Evolutionary conservation across 2,329 filamentous ascomycete genomes (phyloP).

Genomic region (Fusarium secorum): DNA sequence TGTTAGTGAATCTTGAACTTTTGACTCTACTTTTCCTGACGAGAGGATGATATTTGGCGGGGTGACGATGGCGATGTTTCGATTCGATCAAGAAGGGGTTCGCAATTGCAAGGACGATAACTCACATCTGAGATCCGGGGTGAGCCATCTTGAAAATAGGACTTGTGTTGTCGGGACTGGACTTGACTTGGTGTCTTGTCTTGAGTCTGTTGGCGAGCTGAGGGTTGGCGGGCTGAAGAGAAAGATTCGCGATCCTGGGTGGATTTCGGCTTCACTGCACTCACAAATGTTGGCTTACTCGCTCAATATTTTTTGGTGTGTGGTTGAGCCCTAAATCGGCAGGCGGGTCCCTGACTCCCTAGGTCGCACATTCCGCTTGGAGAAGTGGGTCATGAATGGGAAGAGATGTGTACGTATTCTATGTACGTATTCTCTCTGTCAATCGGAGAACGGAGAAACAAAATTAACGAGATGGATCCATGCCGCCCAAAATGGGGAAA

Average conservation of each 20-base stretch:
- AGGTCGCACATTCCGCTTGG: constrained; percentile 10
- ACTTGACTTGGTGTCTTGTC: constrained; percentile 34
- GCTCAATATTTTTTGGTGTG: constrained; percentile 46
- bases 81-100: not conserved
- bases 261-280: constrained; percentile 40
- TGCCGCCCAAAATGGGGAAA: not conserved
- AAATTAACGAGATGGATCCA: constrained; percentile 1
- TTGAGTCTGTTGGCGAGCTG: constrained; percentile 47
- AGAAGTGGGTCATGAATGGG: not conserved
- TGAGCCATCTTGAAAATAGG: constrained; percentile 63
- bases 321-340: constrained; percentile 47
- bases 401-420: not conserved
- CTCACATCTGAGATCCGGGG: constrained; percentile 70
- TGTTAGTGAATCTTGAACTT: constrained; percentile 30
- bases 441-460: constrained; percentile 29
- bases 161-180: constrained; percentile 42
- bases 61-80: constrained; percentile 5
- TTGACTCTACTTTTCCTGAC: not conserved
- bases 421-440: not conserved
- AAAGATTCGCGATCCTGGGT: constrained; percentile 45
- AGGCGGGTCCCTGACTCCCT: constrained; percentile 1
- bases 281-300: constrained; percentile 25
- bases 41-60: constrained; percentile 13
- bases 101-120: constrained; percentile 34
- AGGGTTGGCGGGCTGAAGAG: constrained; percentile 47